Conservation (phyloP, 1,139 yeast genomes). For the Geotrichum cucujoidarum region DNA sequence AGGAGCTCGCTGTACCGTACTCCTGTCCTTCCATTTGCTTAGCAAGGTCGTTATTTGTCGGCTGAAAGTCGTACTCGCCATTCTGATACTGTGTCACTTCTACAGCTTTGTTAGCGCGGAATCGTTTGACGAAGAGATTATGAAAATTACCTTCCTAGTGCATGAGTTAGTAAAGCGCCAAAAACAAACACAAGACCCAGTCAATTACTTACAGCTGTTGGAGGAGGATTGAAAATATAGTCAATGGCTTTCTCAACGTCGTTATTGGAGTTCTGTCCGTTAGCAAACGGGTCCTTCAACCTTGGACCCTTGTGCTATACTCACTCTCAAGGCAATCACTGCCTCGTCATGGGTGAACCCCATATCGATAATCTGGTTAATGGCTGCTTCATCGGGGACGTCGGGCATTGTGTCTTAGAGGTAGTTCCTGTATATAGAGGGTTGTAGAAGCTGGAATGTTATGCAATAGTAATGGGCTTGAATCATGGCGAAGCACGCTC, state of each 20-base stretch:
- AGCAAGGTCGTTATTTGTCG: constrained; percentile 18
- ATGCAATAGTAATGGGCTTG: too few relatives aligned
- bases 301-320: constrained; percentile 9
- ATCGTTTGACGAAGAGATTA: too few relatives aligned
- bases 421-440: too few relatives aligned
- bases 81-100: constrained; percentile 20
- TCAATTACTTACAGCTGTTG: constrained; percentile 27
- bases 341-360: constrained; percentile 49
- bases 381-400: constrained; percentile 5
- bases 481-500: too few relatives aligned
- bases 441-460: too few relatives aligned
- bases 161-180: constrained; percentile 8
- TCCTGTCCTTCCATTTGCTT: constrained; percentile 17
- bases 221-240: constrained; percentile 46
- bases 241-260: constrained; percentile 54
- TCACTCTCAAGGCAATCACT: constrained; percentile 32
- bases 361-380: constrained; percentile 50
- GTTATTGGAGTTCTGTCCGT: constrained; percentile 40
- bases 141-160: constrained; percentile 12
- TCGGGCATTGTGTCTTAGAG: constrained; percentile 4
- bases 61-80: constrained; percentile 21
- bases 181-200: too few relatives aligned
- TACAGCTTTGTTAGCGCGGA: constrained; percentile 5
- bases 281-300: too few relatives aligned
- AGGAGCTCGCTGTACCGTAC: constrained; percentile 19